Base-by-base conservation (phyloP, 495 filamentous ascomycete genomes). In the Aspergillus asperescens region DNA sequence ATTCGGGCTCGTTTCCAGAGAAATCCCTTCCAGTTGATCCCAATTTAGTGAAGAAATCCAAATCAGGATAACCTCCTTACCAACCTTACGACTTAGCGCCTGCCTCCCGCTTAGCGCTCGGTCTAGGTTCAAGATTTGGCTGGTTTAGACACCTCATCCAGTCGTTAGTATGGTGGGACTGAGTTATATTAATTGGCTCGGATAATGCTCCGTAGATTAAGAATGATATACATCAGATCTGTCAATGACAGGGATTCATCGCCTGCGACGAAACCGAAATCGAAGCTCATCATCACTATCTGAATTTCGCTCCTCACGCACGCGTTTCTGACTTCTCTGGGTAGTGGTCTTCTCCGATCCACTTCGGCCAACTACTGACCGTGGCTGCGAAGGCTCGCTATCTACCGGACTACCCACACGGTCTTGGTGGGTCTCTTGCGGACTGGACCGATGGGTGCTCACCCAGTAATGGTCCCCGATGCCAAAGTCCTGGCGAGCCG, bases 391-490 rank as follows among this genome's bases (percentile, higher is more conserved):
- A 15, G 32, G 16, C 25, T 46, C 61, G 29, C 71, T 48, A 48
- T 59, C 48, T 39, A 55, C 43, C 37, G 67, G 57, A 44, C 42
- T 51, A n/a, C 24, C 50, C 35, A 12, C 5, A 2, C 38, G 56
- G 15, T 48, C 48, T 35, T 15, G 20, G 29, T 22, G 51, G 31
- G 48, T 68, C 56, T 32, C 61, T 55, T 22, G 54, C 43, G 19
- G 31, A 39, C 54, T 64, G 42, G 61, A 51, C 54, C 63, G 55
- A 35, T 45, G 28, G 51, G 70, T 73, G 42, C 61, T 66, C 23
- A 79, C 49, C 87, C 88, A 95, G 67, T 90, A 88, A 32, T 86
- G 82, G 32, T 95, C 87, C 0, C 91, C 90, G 45, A 95, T 83
- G 1, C 90, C 90, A 60, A 87, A 90, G 48, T 85, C 83, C 57